Evolutionary conservation across 2,329 filamentous ascomycete genomes (phyloP).

Genomic region (Cladophialophora psammophila): DNA sequence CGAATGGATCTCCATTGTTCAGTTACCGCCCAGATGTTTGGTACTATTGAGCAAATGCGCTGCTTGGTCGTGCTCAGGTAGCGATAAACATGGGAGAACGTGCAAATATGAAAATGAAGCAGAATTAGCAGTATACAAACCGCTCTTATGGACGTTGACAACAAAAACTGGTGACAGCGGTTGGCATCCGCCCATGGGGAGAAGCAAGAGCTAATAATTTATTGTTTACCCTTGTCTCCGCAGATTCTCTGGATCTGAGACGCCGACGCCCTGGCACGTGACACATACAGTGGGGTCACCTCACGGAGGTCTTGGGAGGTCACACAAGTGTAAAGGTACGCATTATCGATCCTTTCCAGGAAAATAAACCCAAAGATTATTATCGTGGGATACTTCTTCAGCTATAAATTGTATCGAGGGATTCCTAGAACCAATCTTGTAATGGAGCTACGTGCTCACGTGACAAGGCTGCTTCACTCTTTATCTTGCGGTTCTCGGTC

Average conservation of each 20-base stretch:
- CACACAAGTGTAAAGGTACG: no score
- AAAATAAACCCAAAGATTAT: background rate
- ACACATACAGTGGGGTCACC: background rate
- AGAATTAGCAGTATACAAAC: background rate
- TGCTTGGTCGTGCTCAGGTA: background rate
- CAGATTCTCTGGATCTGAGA: background rate
- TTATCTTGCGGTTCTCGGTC: background rate
- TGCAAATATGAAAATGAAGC: background rate
- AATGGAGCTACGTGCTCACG: background rate
- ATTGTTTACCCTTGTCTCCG: slow-evolving; percentile 19
- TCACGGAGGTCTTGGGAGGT: no score
- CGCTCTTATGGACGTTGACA: background rate
- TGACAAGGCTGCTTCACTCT: slow-evolving; percentile 18
- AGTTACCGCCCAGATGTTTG: background rate
- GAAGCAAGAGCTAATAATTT: slow-evolving; percentile 7
- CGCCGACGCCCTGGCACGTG: slow-evolving; percentile 1
- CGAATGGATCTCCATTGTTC: slow-evolving; percentile 68
- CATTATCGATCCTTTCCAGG: background rate
- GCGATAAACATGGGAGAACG: background rate
- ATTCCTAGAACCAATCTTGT: background rate
- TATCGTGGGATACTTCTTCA: background rate
- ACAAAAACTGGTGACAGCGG: background rate
- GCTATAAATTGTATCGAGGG: background rate
- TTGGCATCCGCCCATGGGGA: background rate
- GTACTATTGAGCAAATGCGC: background rate